Evolutionary conservation across 2,329 filamentous ascomycete species (phyloP).

Genomic region (Penicillium digitatum): DNA sequence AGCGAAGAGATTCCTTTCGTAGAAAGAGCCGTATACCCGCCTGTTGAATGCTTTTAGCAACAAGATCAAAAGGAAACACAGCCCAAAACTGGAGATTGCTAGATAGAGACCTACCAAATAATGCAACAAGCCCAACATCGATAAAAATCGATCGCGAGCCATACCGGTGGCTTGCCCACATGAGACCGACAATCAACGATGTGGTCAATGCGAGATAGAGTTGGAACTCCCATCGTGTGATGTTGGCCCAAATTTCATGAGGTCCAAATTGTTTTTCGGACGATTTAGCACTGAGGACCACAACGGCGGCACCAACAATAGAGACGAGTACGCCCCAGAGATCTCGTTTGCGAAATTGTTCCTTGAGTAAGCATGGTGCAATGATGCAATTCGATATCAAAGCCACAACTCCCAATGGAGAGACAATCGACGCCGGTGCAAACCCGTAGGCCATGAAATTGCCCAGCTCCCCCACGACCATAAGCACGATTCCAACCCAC

Average conservation of each 20-base stretch:
- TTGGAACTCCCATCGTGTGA: conserved; percentile 83
- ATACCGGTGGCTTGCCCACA: conserved; percentile 78
- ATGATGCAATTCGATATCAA: conserved; percentile 96
- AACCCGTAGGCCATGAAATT: conserved; percentile 98
- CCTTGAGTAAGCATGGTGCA: conserved; percentile 88
- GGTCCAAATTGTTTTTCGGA: conserved; percentile 89
- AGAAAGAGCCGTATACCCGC: conserved; percentile 91
- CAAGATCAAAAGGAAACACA: neutral
- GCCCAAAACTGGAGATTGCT: neutral
- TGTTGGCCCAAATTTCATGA: conserved; percentile 82
- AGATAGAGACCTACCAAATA: conserved; percentile 67
- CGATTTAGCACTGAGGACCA: conserved; percentile 85
- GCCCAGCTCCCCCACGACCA: conserved; percentile 87
- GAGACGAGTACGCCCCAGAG: conserved; percentile 84
- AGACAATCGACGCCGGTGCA: conserved; percentile 94
- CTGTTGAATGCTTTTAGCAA: conserved; percentile 44
- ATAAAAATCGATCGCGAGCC: conserved; percentile 85
- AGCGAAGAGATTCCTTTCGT: conserved; percentile 96
- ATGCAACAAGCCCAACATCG: conserved; percentile 84
- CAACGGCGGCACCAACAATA: conserved; percentile 80
- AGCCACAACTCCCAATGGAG: conserved; percentile 92
- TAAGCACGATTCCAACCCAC: conserved; percentile 92
- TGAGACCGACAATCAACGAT: conserved; percentile 67
- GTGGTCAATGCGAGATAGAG: conserved; percentile 79
- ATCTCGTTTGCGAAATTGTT: conserved; percentile 79